Conservation (phyloP, 352 stramenopile species). For the Blastocystis sp. region DNA sequence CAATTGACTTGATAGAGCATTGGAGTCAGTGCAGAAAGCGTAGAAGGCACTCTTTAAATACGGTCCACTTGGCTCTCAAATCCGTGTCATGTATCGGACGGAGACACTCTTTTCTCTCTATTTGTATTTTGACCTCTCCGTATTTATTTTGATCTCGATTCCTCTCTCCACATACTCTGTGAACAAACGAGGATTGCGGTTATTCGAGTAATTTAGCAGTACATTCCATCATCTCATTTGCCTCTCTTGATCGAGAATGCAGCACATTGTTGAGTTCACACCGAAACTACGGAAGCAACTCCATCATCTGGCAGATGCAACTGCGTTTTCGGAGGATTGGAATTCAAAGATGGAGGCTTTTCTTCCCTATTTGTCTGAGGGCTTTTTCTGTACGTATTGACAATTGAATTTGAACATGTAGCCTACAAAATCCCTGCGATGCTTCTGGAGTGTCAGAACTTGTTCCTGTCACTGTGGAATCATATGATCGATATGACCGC, state of each 20-base stretch:
- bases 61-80: too few species aligned
- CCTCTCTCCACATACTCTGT: too few species aligned
- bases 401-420: neutral
- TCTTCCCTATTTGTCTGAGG: constrained; percentile 28
- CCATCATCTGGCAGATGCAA: neutral
- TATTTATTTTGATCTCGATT: too few species aligned
- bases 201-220: neutral
- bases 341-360: constrained; percentile 15
- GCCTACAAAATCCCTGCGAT: neutral
- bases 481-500: constrained; percentile 38
- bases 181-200: neutral
- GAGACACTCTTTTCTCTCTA: too few species aligned
- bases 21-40: too few species aligned
- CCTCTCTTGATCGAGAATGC: too few species aligned
- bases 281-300: constrained; percentile 3
- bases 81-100: too few species aligned
- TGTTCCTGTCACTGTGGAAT: neutral
- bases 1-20: too few species aligned
- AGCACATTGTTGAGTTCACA: neutral
- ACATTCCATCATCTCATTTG: neutral
- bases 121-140: too few species aligned
- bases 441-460: neutral
- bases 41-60: too few species aligned
- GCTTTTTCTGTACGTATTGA: neutral
- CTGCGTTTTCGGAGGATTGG: constrained; percentile 7